Evolutionary conservation across 2,329 filamentous ascomycete genomes (phyloP), one percentile per base, ranked within the genome.

Genomic region (Fusarium agapanthi): DNA sequence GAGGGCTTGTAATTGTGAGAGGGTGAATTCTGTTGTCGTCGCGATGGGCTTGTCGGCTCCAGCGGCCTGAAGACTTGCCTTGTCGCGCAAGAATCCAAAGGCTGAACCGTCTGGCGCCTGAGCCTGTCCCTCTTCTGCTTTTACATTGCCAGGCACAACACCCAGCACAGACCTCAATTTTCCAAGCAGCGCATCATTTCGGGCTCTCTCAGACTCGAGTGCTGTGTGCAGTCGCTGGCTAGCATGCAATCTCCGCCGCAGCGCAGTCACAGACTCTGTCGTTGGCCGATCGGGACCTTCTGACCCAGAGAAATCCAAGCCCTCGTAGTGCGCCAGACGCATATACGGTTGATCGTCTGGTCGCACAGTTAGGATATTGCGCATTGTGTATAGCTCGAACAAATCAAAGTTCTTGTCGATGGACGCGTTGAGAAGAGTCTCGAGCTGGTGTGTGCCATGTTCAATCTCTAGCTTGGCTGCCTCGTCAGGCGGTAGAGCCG

Each of bases 361-460:
- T 40, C 81, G 80, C 43, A 95, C 89, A 44, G 89, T 91, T 71
- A 96, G 83, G 75, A 95, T 93, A 79, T 98, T 98, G 73, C 94
- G 88, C 85, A 99, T 87, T 57, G 94, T 92, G 84, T 95, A 98
- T 63, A 99, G 93, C 84, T 96, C 93, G 77, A 95, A 92, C 72
- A 92, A 91, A 84, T 96, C 93, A 79, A 95, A 95, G 74, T 93
- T 93, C 81, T 92, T 93, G 82, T 96, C 93, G 72, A 95, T 93
- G 76, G 91, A 92, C 48, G 92, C 89, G 81, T 93, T 94, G 34
- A 95, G 87, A 14, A 96, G 86, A 22, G 93, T 96, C 82, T 96
- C 93, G 45, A 96, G 86, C 84, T 95, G 92, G 82, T 95, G 93
- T 20, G 94, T 89, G 66, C 96, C 96, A 79, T 94, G 91, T 79